Percentiles rank a stretch among this genome's conserved stretches.
Evolutionary conservation across 2,329 filamentous ascomycete species (phyloP).

Genomic region (Orbilia quercus): DNA sequence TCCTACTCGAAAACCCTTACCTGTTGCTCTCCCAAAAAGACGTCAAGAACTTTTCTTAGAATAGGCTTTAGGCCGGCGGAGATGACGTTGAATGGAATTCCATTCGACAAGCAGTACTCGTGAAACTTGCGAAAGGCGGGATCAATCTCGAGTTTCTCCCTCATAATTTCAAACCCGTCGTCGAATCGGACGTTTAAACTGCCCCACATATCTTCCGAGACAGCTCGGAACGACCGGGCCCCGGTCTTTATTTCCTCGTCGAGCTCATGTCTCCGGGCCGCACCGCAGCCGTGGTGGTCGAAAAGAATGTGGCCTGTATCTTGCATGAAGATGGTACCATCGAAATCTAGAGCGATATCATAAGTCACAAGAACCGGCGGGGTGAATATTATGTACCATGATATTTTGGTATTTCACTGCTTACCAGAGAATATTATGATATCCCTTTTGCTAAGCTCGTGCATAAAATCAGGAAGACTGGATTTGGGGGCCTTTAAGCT

Average conservation of each 20-base stretch:
- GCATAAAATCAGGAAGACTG: conserved; percentile 58
- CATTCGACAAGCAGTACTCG: conserved; percentile 72
- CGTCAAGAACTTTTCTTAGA: conserved; percentile 71
- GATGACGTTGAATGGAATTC: conserved; percentile 76
- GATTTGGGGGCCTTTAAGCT: conserved; percentile 56
- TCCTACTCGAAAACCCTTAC: conserved; percentile 70
- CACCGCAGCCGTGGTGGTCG: conserved; percentile 73
- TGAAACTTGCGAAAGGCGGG: conserved; percentile 74
- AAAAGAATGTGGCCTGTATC: conserved; percentile 77
- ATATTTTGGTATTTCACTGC: conserved; percentile 15
- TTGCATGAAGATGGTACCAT: conserved; percentile 78
- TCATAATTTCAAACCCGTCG: conserved; percentile 74
- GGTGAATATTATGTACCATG: neutral
- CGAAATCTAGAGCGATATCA: conserved; percentile 69
- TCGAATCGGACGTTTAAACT: conserved; percentile 75
- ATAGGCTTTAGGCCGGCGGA: conserved; percentile 75
- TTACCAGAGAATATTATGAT: conserved; percentile 66
- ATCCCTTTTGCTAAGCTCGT: conserved; percentile 62
- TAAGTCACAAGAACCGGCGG: neutral
- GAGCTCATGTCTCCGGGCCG: conserved; percentile 68
- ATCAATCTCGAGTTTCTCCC: conserved; percentile 72
- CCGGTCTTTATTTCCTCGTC: conserved; percentile 74
- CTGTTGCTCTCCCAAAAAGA: conserved; percentile 72
- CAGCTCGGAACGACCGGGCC: conserved; percentile 74
- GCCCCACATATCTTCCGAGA: conserved; percentile 78